Evolutionary conservation across 352 stramenopile species (phyloP), one percentile per base, ranked within the genome.

Genomic region (Globisporangium takayamanum): DNA sequence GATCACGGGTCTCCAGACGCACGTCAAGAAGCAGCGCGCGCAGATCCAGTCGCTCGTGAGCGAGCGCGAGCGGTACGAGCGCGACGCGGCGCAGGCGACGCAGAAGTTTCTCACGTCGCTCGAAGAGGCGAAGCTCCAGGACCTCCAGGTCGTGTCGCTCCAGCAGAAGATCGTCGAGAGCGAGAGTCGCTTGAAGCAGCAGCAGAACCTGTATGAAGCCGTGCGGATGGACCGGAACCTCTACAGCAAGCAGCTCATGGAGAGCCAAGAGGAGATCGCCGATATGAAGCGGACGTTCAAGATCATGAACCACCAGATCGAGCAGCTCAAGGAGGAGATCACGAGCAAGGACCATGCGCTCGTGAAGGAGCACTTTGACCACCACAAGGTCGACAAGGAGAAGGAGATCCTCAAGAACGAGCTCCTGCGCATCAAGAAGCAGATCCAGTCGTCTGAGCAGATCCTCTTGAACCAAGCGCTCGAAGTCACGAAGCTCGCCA

Each of bases 381-480:
- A 97, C 62, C 92, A 97, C 70, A 95, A 94, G 66, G 92, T 97
- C 20, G 88, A 96, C 64, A 97, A 97, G 53, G 87, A 97, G 50
- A 93, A 94, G 47, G 89, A 97, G 53, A 78, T 86, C 8, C 73
- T 97, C 26, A 88, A 89, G 59, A 96, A 96, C 50, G 89, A 97
- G 55, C 67, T 97, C 15, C 70, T 89, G 18, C 93, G 93, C 37
- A 94, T 97, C 54, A 87, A 87, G 45, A 97, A 97, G 67, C 87
- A 96, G 62, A 96, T 96, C 37, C 73, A 90, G 30, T 88, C 73
- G 15, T 86, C 70, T 7, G 91, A 97, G 65, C 82, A 96, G 49
- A 96, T 97, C 57, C 88, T 95, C 26, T 53, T 79, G 0, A 97
- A 97, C 59, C 89, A 97, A 64, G 80, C 90, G 49, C 57, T 84